These are phyloP conservation scores for Cyclocybe cylindracea DNA, from an alignment of 768 basidiomycete species.

Conservation along the genomic window DNA sequence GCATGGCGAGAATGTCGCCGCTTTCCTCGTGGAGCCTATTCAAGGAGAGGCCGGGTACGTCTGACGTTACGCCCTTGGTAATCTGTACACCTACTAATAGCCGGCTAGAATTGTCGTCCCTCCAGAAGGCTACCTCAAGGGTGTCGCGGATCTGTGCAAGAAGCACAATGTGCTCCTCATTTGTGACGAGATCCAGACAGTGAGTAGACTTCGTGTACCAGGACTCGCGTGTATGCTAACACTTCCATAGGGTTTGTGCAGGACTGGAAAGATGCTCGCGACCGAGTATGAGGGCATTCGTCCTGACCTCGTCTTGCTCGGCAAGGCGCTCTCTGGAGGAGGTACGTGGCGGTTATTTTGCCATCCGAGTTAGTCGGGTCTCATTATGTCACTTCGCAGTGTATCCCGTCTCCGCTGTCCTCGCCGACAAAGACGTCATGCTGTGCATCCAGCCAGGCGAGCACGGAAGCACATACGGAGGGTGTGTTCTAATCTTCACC, in stretches of 20 bases:
- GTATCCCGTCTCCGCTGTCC: slow-evolving; percentile 95
- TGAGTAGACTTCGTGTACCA: slow-evolving; percentile 30
- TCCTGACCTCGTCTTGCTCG: slow-evolving; percentile 91
- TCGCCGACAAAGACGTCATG: slow-evolving; percentile 92
- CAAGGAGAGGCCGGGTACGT: slow-evolving; percentile 97
- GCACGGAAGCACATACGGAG: slow-evolving; percentile 95
- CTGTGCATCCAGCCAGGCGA: slow-evolving; percentile 93
- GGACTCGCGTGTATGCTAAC: neutral
- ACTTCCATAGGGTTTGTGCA: slow-evolving; percentile 69
- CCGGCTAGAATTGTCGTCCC: slow-evolving; percentile 84
- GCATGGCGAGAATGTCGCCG: slow-evolving; percentile 83
- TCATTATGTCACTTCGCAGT: slow-evolving; percentile 42
- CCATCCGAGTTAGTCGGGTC: neutral
- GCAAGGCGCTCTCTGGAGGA: slow-evolving; percentile 96
- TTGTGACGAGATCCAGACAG: slow-evolving; percentile 98
- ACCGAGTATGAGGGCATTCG: slow-evolving; percentile 85
- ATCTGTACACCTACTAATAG: slow-evolving; percentile 1
- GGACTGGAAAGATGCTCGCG: slow-evolving; percentile 94
- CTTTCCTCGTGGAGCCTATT: slow-evolving; percentile 96
- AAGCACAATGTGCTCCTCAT: slow-evolving; percentile 94
- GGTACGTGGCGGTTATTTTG: slow-evolving; percentile 46
- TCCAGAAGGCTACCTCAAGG: slow-evolving; percentile 78
- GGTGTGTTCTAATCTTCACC: slow-evolving; percentile 46
- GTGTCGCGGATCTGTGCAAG: slow-evolving; percentile 83
- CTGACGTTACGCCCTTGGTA: neutral